Evolutionary conservation across 495 filamentous ascomycete species (phyloP).

Genomic region (Cetradonia linearis): DNA sequence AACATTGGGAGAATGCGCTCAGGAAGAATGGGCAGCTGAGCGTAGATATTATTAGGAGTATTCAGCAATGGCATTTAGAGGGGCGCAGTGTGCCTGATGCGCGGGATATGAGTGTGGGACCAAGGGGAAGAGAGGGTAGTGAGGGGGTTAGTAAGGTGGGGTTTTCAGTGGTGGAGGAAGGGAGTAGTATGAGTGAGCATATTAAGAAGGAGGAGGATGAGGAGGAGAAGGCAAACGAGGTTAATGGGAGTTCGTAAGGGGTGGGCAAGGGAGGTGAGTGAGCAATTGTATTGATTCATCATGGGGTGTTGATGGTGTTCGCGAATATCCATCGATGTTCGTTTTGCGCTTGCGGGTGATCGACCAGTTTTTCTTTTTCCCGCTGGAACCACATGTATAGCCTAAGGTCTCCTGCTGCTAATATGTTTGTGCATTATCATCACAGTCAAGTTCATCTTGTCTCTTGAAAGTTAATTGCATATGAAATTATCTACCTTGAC

Average conservation of each 20-base stretch:
- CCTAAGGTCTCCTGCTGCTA: background rate
- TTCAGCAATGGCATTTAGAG: constrained; percentile 40
- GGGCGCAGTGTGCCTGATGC: constrained; percentile 35
- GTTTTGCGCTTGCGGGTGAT: constrained; percentile 5
- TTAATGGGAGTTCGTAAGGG: constrained; percentile 18
- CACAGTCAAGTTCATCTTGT: background rate
- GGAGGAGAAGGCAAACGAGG: constrained; percentile 2
- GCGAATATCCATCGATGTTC: constrained; percentile 1
- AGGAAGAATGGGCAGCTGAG: constrained; percentile 40
- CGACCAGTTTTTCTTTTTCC: constrained; percentile 3
- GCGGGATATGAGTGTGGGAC: constrained; percentile 31
- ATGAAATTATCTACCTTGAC: background rate
- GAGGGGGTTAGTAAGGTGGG: constrained; percentile 24
- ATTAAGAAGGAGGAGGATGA: constrained; percentile 23
- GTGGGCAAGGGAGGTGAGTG: background rate
- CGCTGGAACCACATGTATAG: constrained; percentile 1
- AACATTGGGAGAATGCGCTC: constrained; percentile 41
- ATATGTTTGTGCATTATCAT: background rate
- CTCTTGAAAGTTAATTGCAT: background rate
- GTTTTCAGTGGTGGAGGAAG: constrained; percentile 26
- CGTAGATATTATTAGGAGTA: constrained; percentile 38
- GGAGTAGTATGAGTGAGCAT: constrained; percentile 21
- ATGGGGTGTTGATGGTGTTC: background rate
- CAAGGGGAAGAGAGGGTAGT: constrained; percentile 21
- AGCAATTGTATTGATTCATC: background rate